phyloP scores from a whole-genome alignment of 352 stramenopile genomes.

The Thalassiosira mediterranea region DNA sequence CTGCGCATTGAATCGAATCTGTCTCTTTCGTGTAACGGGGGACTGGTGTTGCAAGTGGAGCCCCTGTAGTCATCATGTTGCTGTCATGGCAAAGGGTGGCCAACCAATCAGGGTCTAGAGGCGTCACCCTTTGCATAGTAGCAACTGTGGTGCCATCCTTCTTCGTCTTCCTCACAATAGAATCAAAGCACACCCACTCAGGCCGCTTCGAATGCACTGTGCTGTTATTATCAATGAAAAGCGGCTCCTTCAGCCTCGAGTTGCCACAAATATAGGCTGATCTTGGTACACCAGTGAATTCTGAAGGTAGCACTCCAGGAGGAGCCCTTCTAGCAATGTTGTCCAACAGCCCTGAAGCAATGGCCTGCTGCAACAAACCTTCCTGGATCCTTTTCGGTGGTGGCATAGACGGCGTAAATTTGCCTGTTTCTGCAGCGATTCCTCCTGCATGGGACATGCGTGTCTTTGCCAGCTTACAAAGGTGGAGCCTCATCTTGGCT shows the following conservation, averaged over 20 bases:
- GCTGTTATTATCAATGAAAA: conserved; percentile 80
- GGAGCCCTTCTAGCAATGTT: conserved; percentile 77
- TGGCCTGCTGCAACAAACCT: conserved; percentile 58
- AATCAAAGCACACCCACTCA: conserved; percentile 82
- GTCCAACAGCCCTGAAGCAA: conserved; percentile 76
- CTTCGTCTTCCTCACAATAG: conserved; percentile 68
- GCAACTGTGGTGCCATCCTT: conserved; percentile 74
- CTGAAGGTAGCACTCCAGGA: conserved; percentile 55
- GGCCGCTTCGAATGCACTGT: conserved; percentile 71
- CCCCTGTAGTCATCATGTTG: conserved; percentile 63
- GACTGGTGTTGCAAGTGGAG: conserved; percentile 54
- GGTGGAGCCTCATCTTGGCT: conserved; percentile 79
- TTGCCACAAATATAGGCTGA: conserved; percentile 77
- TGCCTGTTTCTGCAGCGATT: conserved; percentile 69
- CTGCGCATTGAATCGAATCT: conserved; percentile 75
- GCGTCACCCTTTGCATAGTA: conserved; percentile 82
- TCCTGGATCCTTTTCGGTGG: conserved; percentile 77
- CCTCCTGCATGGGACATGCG: conserved; percentile 62
- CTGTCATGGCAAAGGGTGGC: conserved; percentile 68
- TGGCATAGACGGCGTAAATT: conserved; percentile 72
- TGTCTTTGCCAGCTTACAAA: conserved; percentile 74
- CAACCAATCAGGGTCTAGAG: conserved; percentile 76
- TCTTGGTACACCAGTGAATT: conserved; percentile 63
- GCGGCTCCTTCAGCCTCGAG: conserved; percentile 59
- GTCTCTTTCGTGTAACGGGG: conserved; percentile 70